Percentiles rank a stretch among this genome's conserved stretches.
Conservation (phyloP, 2,329 filamentous ascomycete species). For the Colletotrichum graminicola region DNA sequence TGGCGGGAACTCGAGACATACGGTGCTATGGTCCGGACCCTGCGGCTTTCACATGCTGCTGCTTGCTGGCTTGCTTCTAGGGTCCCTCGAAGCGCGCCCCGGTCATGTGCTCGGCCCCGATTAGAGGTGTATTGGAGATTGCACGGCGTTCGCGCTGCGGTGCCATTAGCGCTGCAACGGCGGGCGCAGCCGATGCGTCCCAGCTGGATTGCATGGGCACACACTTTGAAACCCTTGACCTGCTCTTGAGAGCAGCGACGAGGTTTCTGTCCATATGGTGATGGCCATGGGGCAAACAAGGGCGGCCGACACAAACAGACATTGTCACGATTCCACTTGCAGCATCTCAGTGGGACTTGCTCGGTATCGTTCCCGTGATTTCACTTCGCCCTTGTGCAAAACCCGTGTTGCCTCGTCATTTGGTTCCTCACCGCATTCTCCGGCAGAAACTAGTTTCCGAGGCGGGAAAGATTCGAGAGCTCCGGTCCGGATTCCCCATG, state of each 20-base stretch:
- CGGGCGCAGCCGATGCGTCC: conserved; percentile 31
- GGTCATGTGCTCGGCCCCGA: conserved; percentile 36
- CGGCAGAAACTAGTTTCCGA: conserved; percentile 15
- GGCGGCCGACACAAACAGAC: not conserved
- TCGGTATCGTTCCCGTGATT: not conserved
- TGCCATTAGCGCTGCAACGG: conserved; percentile 14
- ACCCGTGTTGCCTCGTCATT: conserved; percentile 18
- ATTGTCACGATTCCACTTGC: conserved; percentile 10
- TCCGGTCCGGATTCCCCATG: conserved; percentile 28
- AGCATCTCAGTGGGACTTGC: not conserved
- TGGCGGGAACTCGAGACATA: conserved; percentile 32
- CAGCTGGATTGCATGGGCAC: conserved; percentile 10
- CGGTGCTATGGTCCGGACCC: not conserved
- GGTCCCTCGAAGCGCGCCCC: conserved; percentile 10
- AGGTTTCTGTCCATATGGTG: not conserved
- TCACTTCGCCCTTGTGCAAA: not conserved
- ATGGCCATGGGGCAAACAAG: conserved; percentile 2
- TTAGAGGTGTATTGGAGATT: conserved; percentile 21
- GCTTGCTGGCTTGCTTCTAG: conserved; percentile 2
- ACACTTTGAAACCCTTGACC: not conserved
- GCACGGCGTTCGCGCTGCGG: not conserved
- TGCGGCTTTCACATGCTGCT: conserved; percentile 35
- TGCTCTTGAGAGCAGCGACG: not conserved
- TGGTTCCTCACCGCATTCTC: conserved; percentile 31
- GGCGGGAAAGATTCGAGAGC: conserved; percentile 18